Conservation (phyloP, 2,329 filamentous ascomycete species). For the Ceratocystis harringtonii region DNA sequence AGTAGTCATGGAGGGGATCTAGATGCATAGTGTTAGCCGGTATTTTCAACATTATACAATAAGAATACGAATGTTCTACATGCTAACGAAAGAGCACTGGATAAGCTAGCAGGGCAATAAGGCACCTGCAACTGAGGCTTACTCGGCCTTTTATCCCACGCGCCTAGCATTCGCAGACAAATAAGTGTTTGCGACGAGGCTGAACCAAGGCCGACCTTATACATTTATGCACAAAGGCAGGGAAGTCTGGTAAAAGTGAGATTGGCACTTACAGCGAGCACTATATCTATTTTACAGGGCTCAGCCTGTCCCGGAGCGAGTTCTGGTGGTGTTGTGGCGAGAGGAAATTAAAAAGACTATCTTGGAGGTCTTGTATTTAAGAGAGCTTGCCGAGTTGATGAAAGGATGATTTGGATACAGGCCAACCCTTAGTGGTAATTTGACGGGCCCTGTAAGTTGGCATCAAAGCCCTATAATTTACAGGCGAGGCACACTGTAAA, state of each 20-base stretch:
- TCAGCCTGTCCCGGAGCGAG: neutral
- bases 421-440: neutral
- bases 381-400: neutral
- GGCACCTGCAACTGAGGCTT: neutral
- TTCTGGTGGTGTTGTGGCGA: neutral
- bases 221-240: neutral
- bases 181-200: slow-evolving; percentile 15
- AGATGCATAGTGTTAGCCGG: neutral
- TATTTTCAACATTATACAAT: neutral
- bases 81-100: no score
- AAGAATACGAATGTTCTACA: no score
- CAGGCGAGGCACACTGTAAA: neutral
- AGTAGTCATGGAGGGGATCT: neutral
- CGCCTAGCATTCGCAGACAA: neutral
- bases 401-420: neutral
- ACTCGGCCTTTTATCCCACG: neutral
- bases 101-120: neutral
- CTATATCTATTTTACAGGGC: neutral
- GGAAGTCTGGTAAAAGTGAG: neutral
- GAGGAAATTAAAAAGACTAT: neutral
- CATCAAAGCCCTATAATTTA: neutral
- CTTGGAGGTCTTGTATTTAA: neutral
- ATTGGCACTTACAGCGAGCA: slow-evolving; percentile 8
- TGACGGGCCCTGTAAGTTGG: neutral
- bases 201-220: neutral